Percentiles rank a stretch among this genome's conserved stretches.
Evolutionary conservation across 441 rosid genomes (phyloP).

Genomic region (Populus hybrid): DNA sequence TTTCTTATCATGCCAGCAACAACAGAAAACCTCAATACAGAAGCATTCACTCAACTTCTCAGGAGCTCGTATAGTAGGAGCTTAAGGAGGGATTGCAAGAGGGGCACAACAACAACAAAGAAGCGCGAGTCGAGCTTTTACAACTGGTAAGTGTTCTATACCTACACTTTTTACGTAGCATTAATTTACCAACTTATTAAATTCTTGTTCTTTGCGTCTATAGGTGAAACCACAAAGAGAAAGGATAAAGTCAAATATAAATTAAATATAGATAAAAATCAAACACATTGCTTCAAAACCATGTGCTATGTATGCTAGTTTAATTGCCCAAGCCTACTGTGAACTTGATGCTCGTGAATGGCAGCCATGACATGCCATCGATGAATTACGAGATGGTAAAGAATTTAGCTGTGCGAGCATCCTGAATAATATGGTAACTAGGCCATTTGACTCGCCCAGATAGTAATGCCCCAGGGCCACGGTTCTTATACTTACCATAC

Average conservation of each 20-base stretch:
- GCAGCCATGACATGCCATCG: constrained; percentile 69
- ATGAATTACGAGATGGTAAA: constrained; percentile 59
- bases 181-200: too few species aligned
- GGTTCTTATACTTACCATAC: constrained; percentile 65
- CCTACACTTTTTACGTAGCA: too few species aligned
- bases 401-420: constrained; percentile 46
- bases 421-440: constrained; percentile 48
- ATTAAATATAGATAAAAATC: background rate
- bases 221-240: too few species aligned
- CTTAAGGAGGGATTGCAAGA: too few species aligned
- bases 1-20: too few species aligned
- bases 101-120: too few species aligned
- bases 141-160: too few species aligned
- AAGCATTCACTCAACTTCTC: too few species aligned
- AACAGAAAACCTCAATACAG: too few species aligned
- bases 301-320: background rate
- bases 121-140: too few species aligned
- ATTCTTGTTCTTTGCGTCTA: too few species aligned
- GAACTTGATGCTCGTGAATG: constrained; percentile 57
- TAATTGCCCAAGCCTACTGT: constrained; percentile 36
- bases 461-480: constrained; percentile 56
- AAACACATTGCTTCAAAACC: background rate
- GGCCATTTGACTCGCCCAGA: constrained; percentile 56
- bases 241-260: background rate
- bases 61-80: too few species aligned